Evolutionary conservation across 352 stramenopile genomes (phyloP).

Genomic region (Elongisporangium undulatum): DNA sequence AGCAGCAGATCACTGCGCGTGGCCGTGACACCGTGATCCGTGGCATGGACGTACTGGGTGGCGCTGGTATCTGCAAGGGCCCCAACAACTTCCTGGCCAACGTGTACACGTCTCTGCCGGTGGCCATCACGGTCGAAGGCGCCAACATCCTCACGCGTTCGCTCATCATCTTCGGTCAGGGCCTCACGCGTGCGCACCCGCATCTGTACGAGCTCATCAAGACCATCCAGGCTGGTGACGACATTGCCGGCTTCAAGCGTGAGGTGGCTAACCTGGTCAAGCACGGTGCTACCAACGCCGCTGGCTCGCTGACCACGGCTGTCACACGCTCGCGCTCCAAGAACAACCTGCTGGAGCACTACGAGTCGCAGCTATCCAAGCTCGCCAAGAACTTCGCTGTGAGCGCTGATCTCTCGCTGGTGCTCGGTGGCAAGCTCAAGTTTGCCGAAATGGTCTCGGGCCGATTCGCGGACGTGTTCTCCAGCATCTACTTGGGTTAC

Average conservation of each 20-base stretch:
- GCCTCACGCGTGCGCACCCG: slow-evolving; percentile 96
- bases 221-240: slow-evolving; percentile 93
- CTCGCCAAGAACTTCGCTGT: slow-evolving; percentile 97
- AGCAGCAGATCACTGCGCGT: slow-evolving; percentile 97
- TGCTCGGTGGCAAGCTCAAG: slow-evolving; percentile 97
- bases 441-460: slow-evolving; percentile 98
- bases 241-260: slow-evolving; percentile 91
- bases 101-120: slow-evolving; percentile 95
- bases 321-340: slow-evolving; percentile 91
- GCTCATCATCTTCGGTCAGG: slow-evolving; percentile 98
- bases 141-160: slow-evolving; percentile 98
- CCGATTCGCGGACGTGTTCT: slow-evolving; percentile 96
- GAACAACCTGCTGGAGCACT: slow-evolving; percentile 91
- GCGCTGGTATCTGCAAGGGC: slow-evolving; percentile 96
- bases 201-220: slow-evolving; percentile 98
- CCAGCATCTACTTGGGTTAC: slow-evolving; percentile 97
- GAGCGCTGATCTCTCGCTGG: slow-evolving; percentile 93
- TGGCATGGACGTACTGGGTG: slow-evolving; percentile 97
- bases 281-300: slow-evolving; percentile 93
- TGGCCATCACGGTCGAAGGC: slow-evolving; percentile 97
- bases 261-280: slow-evolving; percentile 94
- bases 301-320: slow-evolving; percentile 83
- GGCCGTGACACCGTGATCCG: slow-evolving; percentile 95
- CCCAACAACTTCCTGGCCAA: slow-evolving; percentile 96
- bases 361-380: slow-evolving; percentile 96